phyloP scores from a whole-genome alignment of 768 basidiomycete species.

The Termitomyces titanicus region DNA sequence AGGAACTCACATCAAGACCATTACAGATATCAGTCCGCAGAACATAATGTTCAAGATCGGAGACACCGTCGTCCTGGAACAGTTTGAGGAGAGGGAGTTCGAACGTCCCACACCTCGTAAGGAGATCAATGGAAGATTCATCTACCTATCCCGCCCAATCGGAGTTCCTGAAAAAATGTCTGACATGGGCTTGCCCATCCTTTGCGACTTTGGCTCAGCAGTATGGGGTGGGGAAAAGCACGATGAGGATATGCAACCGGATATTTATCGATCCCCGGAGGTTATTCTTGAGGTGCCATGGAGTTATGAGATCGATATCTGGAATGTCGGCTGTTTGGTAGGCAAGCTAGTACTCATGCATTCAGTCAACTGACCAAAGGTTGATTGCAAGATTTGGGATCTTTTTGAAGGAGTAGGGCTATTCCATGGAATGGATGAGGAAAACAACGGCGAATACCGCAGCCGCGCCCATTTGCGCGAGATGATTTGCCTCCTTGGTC shows the following conservation, averaged over 20 bases:
- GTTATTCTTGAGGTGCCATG: slow-evolving; percentile 23
- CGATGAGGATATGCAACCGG: slow-evolving; percentile 19
- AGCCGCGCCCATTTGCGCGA: neutral
- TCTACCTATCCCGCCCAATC: slow-evolving; percentile 10
- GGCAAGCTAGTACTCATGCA: neutral
- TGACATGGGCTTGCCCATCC: slow-evolving; percentile 13
- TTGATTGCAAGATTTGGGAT: slow-evolving; percentile 8
- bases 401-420: neutral
- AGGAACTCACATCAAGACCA: too few species aligned
- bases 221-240: slow-evolving; percentile 5
- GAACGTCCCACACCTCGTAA: slow-evolving; percentile 11
- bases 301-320: slow-evolving; percentile 25
- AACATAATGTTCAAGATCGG: slow-evolving; percentile 12
- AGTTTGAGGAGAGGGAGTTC: slow-evolving; percentile 14
- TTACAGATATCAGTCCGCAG: slow-evolving; percentile 12
- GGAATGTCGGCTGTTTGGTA: slow-evolving; percentile 26
- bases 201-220: slow-evolving; percentile 22
- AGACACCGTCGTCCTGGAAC: slow-evolving; percentile 1
- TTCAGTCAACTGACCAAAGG: neutral
- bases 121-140: slow-evolving; percentile 3
- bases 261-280: slow-evolving; percentile 25
- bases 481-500: slow-evolving; percentile 1
- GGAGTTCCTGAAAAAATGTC: neutral
- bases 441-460: neutral
- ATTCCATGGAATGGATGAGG: neutral